These are phyloP conservation scores for Colletotrichum scovillei DNA, from an alignment of 2,329 filamentous ascomycete species.

Conservation along the genomic window DNA sequence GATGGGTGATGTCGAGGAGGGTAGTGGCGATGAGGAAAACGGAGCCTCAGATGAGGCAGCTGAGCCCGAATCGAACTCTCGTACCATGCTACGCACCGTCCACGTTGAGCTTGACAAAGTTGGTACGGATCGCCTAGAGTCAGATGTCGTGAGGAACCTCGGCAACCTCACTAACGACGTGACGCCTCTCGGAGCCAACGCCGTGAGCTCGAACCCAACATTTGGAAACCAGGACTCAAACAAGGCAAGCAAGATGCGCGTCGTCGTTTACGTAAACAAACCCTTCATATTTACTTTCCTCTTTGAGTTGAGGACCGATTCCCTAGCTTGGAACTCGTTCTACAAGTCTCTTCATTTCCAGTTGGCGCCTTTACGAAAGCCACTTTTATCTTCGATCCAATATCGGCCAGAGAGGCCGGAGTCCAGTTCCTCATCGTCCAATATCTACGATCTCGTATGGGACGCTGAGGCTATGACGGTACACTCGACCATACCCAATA, in stretches of 20 bases:
- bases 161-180: conserved; percentile 30
- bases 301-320: conserved; percentile 71
- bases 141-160: conserved; percentile 58
- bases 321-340: conserved; percentile 64
- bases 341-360: conserved; percentile 72
- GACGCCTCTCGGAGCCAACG: conserved; percentile 30
- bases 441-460: conserved; percentile 73
- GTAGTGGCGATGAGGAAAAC: conserved; percentile 44
- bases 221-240: conserved; percentile 63
- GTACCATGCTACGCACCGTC: conserved; percentile 73
- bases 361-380: conserved; percentile 67
- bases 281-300: conserved; percentile 85
- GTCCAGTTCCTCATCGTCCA: conserved; percentile 46
- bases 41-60: conserved; percentile 44
- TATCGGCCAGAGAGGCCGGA: conserved; percentile 66
- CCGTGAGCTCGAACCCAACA: conserved; percentile 33
- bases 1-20: conserved; percentile 70
- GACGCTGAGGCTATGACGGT: conserved; percentile 67
- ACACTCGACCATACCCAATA: conserved; percentile 74
- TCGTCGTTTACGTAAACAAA: conserved; percentile 78
- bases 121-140: conserved; percentile 52
- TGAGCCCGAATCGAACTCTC: conserved; percentile 56
- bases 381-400: conserved; percentile 65
- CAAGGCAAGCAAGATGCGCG: conserved; percentile 69
- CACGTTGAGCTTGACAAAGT: conserved; percentile 71